These are phyloP conservation scores for Suillus sp. DNA, from an alignment of 768 basidiomycete genomes.

Conservation along the genomic window DNA sequence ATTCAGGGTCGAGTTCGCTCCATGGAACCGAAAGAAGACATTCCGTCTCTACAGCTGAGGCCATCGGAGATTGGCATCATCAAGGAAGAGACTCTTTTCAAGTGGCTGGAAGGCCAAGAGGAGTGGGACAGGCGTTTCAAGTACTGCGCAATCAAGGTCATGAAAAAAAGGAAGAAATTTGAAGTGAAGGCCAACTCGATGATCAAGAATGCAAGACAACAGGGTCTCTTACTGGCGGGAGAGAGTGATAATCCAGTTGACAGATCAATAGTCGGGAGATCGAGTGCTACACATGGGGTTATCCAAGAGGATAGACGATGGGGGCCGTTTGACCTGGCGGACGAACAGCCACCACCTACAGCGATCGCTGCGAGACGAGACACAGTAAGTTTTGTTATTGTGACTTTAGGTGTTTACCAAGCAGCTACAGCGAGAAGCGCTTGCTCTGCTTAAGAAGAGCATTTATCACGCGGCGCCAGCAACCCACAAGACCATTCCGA, in stretches of 20 bases:
- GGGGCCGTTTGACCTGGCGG: constrained; percentile 62
- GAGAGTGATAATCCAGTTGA: constrained; percentile 5
- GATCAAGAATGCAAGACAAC: constrained; percentile 45
- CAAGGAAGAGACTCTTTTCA: constrained; percentile 68
- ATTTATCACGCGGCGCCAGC: constrained; percentile 57
- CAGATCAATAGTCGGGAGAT: constrained; percentile 9
- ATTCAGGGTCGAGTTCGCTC: constrained; percentile 58
- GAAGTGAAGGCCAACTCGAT: constrained; percentile 47
- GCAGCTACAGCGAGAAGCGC: constrained; percentile 46
- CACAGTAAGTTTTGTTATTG: constrained; percentile 39
- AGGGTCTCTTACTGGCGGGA: constrained; percentile 42
- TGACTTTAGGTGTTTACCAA: background rate
- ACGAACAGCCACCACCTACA: constrained; percentile 69
- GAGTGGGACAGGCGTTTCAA: constrained; percentile 61
- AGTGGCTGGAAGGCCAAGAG: constrained; percentile 65
- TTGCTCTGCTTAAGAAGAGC: constrained; percentile 56
- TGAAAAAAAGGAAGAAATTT: constrained; percentile 46
- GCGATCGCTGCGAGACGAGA: constrained; percentile 73
- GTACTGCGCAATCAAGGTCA: constrained; percentile 41
- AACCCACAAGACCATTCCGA: constrained; percentile 55
- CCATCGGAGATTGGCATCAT: constrained; percentile 65
- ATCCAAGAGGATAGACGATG: constrained; percentile 46
- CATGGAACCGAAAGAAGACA: constrained; percentile 60
- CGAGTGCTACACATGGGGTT: constrained; percentile 19
- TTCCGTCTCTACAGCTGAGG: constrained; percentile 55